Evolutionary conservation across 768 basidiomycete genomes (phyloP), one percentile per base, ranked within the genome.

Genomic region (Clathrus columnatus): DNA sequence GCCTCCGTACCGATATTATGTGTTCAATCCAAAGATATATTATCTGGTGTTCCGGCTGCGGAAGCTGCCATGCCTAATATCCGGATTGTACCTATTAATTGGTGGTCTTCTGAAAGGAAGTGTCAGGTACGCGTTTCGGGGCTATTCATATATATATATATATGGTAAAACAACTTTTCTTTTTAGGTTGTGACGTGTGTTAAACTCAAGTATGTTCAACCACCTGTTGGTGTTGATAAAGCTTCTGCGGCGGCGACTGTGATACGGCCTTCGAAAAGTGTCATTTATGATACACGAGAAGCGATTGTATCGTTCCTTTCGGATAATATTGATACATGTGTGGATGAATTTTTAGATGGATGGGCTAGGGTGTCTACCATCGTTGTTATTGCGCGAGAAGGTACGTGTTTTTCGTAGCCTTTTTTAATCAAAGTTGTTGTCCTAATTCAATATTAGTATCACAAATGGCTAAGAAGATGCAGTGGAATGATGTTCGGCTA

Each of bases 11-110:
- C 92, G 0, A 85, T 83, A 1, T 74, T 95, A 2, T 88, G 86
- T 57, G 90, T 95, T 10, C 80, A 86, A 62, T 87, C 91, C 0
- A 75, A 81, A 17, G 81, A 91, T 61, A 86, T 94, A 46, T 73
- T 92, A 20, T 84, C 84, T 0, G 87, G 87, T 6, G 87, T 84
- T 2, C 86, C 88, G 3, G 91, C 91, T 4, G 87, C 85, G 20
- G 91, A 94, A 64, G 91, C 91, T 4, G 91, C 91, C 4, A 90
- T 92, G 88, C 84, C 90, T 6, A 91, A 90, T 63, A 91, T 94
- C 50, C 84, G 85, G 36, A 86, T 94, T 49, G 85, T 91, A 59
- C 87, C 91, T 7, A 73, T 91, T 16, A 85, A 91, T 59, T 94
- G 92, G 92, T 94, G 92, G 92, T 85, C 84, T 3, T 14, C 36